Base-by-base conservation (phyloP, 1,284 basidiomycete genomes). In the Abortiporus biennis region DNA sequence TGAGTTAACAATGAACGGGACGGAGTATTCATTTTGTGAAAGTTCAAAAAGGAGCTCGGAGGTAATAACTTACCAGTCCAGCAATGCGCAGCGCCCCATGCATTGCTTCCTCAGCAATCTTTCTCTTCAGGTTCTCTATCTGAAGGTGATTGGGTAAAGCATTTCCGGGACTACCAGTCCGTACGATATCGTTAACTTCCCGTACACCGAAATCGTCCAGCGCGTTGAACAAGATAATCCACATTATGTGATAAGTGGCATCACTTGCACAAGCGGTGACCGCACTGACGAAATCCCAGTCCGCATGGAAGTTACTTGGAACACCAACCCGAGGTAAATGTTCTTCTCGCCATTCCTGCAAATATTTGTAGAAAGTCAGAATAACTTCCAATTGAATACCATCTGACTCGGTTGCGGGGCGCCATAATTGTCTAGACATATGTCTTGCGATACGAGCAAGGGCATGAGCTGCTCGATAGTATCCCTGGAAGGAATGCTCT, bases 231-330 rank as follows among this genome's bases (percentile, higher is more conserved):
- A 88, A 61, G 40, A 80, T 77, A 47, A 88, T 80, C 84, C 92
- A 95, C 76, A 93, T 82, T 52, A 88, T 78, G 63, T 96, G 92
- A 58, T 89, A 93, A 30, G 85, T 87, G 36, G 90, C 85, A 59
- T 96, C 92, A 54, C 84, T 88, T 15, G 85, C 81, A 87, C 78
- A 81, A 2, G 81, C 78, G 25, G 75, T 76, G 21, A 86, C 78
- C 1, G 80, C 91, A 34, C 85, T 84, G 25, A 92, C 80, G 55
- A 95, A 96, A 55, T 92, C 89, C 92, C 92, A 94, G 46, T 84
- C 77, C 2, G 78, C 75, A 39, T 85, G 82, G 63, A 90, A 88
- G 55, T 85, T 82, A 43, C 75, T 78, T 2, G 92, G 92, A 20
- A 94, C 87, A 13, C 92, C 91, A 16, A 94, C 86, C 40, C 75